phyloP scores from a whole-genome alignment of 768 basidiomycete species.

The Candolleomyces aberdarensis region DNA sequence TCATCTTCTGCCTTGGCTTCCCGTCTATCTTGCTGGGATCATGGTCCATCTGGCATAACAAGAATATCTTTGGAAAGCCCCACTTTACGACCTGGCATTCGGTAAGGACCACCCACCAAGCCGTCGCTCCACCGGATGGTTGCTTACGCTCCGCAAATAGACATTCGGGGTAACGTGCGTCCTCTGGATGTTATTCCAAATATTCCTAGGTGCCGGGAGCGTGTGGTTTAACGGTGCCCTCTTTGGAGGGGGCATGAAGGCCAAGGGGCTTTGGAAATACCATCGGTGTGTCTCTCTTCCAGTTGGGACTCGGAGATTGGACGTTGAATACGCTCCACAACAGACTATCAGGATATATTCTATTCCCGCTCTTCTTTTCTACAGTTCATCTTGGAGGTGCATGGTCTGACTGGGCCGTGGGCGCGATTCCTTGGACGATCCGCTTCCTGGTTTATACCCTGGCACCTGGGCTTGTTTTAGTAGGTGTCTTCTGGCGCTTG shows the following conservation, averaged over 20 bases:
- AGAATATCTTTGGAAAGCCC: conserved; percentile 40
- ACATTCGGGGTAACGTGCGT: conserved; percentile 63
- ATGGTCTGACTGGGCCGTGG: conserved; percentile 59
- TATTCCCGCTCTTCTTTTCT: conserved; percentile 57
- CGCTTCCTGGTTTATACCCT: conserved; percentile 51
- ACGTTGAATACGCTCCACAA: background rate
- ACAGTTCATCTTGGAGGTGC: conserved; percentile 70
- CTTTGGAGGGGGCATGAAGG: conserved; percentile 70
- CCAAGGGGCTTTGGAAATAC: conserved; percentile 81
- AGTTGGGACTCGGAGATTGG: background rate
- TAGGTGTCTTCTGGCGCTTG: conserved; percentile 43
- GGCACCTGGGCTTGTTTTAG: conserved; percentile 48
- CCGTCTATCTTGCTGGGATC: conserved; percentile 60
- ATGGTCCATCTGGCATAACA: conserved; percentile 60
- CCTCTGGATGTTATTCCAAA: conserved; percentile 60
- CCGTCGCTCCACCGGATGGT: background rate
- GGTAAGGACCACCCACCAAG: conserved; percentile 34
- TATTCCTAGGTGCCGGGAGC: conserved; percentile 64
- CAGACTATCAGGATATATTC: conserved; percentile 71
- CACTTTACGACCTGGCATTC: conserved; percentile 80
- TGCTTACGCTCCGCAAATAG: conserved; percentile 26
- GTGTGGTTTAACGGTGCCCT: conserved; percentile 71
- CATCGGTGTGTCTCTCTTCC: conserved; percentile 52
- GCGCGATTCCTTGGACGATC: conserved; percentile 32
- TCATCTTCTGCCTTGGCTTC: conserved; percentile 52